Conservation (phyloP, 306 rosid genomes). For the Vigna radiata region DNA sequence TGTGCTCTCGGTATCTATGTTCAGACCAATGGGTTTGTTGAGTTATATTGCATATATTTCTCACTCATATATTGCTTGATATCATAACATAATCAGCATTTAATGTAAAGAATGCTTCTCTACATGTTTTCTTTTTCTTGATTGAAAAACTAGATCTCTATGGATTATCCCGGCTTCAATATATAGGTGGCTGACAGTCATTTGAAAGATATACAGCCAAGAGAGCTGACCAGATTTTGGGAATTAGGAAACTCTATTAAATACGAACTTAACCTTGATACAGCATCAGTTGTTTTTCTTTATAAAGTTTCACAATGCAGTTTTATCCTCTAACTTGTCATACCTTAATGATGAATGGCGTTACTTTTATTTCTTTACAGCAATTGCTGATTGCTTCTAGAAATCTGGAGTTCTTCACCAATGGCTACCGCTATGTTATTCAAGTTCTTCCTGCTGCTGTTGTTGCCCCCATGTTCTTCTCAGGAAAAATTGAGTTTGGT, state of each 20-base stretch:
- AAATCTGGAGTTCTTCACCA: constrained; percentile 93
- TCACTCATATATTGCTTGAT: constrained; percentile 14
- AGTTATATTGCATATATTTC: constrained; percentile 9
- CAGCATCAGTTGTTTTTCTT: constrained; percentile 1
- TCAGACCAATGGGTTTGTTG: constrained; percentile 8
- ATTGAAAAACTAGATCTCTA: neutral
- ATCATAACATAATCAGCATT: constrained; percentile 7
- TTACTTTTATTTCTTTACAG: constrained; percentile 56
- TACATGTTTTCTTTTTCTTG: constrained; percentile 7
- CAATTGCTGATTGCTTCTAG: constrained; percentile 87
- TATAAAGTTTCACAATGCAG: neutral
- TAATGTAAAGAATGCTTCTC: neutral
- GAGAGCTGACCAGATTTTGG: neutral
- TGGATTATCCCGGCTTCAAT: constrained; percentile 29
- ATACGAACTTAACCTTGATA: constrained; percentile 4
- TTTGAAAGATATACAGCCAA: constrained; percentile 24
- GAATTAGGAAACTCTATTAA: constrained; percentile 24
- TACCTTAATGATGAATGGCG: constrained; percentile 6
- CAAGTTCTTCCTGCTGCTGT: constrained; percentile 98
- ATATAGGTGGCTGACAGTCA: neutral
- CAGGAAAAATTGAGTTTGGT: constrained; percentile 98
- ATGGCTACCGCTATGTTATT: constrained; percentile 89
- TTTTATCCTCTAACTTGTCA: constrained; percentile 21
- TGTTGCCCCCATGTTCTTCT: constrained; percentile 96
- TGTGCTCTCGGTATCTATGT: constrained; percentile 23